These are phyloP conservation scores for Gelatoporia subvermispora DNA, from an alignment of 768 basidiomycete genomes.

Conservation along the genomic window DNA sequence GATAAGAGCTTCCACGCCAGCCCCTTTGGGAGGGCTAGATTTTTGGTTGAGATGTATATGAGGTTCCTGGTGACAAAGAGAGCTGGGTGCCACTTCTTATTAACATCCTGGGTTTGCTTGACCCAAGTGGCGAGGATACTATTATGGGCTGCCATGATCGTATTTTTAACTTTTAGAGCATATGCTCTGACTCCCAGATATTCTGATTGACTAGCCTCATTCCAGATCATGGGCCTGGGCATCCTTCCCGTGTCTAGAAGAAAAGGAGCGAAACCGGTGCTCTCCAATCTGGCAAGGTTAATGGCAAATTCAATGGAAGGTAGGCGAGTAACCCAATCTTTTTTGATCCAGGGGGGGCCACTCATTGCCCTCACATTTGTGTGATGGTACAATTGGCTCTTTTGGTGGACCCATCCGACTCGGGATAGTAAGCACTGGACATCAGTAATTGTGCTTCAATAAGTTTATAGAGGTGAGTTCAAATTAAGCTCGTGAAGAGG, in stretches of 20 bases:
- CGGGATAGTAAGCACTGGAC: slow-evolving; percentile 27
- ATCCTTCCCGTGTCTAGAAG: slow-evolving; percentile 19
- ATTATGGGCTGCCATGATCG: slow-evolving; percentile 31
- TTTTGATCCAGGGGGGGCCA: slow-evolving; percentile 8
- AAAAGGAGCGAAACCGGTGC: slow-evolving; percentile 33
- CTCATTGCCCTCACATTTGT: slow-evolving; percentile 13
- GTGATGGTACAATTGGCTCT: slow-evolving; percentile 14
- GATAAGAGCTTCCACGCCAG: slow-evolving; percentile 31
- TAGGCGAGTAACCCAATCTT: slow-evolving; percentile 27
- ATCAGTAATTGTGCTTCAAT: slow-evolving; percentile 17
- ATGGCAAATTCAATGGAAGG: slow-evolving; percentile 36
- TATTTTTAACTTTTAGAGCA: slow-evolving; percentile 16
- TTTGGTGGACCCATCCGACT: slow-evolving; percentile 26
- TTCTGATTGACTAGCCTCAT: background rate
- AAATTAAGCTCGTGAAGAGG: slow-evolving; percentile 35
- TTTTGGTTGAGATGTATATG: slow-evolving; percentile 34
- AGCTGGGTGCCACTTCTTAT: slow-evolving; percentile 16
- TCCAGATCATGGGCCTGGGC: slow-evolving; percentile 25
- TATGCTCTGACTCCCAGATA: slow-evolving; percentile 24
- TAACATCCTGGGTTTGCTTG: slow-evolving; percentile 26
- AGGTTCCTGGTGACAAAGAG: slow-evolving; percentile 21
- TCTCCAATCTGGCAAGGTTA: slow-evolving; percentile 25
- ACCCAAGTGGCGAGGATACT: slow-evolving; percentile 30
- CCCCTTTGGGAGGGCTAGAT: slow-evolving; percentile 30
- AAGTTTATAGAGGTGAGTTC: slow-evolving; percentile 18